Evolutionary conservation across 768 basidiomycete species (phyloP).

Genomic region (Suillus sp.): DNA sequence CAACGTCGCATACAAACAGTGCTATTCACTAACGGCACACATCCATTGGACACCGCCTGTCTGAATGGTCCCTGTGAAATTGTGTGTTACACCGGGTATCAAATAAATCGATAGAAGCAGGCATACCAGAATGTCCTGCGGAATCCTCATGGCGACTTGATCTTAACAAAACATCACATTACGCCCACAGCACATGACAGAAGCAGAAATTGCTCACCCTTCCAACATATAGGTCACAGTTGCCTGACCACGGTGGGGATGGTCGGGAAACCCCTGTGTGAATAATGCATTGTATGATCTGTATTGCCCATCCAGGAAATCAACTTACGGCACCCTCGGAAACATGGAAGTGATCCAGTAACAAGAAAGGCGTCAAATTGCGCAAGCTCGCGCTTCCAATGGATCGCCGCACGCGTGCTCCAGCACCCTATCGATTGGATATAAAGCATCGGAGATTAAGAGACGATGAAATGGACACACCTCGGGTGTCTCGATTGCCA

Average conservation of each 20-base stretch:
- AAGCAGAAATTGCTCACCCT: constrained; percentile 47
- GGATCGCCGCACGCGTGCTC: constrained; percentile 81
- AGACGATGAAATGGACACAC: constrained; percentile 37
- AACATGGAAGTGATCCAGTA: constrained; percentile 85
- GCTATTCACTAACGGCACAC: constrained; percentile 61
- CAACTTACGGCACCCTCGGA: constrained; percentile 62
- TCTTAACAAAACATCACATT: constrained; percentile 33
- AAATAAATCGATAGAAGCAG: neutral
- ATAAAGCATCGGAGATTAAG: constrained; percentile 5
- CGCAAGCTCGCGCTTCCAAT: constrained; percentile 76
- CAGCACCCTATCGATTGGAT: constrained; percentile 57
- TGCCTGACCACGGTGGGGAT: constrained; percentile 89
- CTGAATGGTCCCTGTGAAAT: constrained; percentile 45
- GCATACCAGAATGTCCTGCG: constrained; percentile 70
- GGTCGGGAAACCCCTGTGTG: constrained; percentile 84
- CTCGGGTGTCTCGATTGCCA: constrained; percentile 75
- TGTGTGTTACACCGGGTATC: neutral
- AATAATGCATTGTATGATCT: neutral
- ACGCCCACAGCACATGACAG: neutral
- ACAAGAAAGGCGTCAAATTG: constrained; percentile 89
- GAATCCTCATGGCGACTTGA: constrained; percentile 89
- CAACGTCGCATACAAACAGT: constrained; percentile 7
- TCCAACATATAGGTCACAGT: constrained; percentile 89
- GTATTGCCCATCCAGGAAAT: neutral
- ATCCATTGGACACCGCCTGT: constrained; percentile 96